Conservation (phyloP, 345 rosid species). For the Brassica nigra region DNA sequence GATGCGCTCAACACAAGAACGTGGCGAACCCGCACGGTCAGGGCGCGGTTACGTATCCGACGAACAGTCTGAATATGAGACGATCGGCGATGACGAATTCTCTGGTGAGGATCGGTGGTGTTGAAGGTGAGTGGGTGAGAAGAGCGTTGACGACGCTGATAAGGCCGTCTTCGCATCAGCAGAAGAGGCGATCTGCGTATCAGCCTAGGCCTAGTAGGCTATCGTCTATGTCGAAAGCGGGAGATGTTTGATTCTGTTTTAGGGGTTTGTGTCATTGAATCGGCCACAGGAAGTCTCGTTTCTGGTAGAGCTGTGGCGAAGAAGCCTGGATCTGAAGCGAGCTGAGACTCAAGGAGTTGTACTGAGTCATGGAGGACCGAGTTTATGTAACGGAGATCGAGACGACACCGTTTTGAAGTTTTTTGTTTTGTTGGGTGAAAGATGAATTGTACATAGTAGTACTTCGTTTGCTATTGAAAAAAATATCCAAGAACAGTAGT, state of each 20-base stretch:
- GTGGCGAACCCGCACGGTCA: constrained; percentile 31
- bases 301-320: constrained; percentile 36
- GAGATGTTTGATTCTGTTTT: constrained; percentile 26
- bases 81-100: constrained; percentile 92
- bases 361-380: constrained; percentile 11
- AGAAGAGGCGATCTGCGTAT: constrained; percentile 56
- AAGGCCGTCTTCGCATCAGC: constrained; percentile 86
- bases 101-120: constrained; percentile 87
- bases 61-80: constrained; percentile 70
- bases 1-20: constrained; percentile 72
- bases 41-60: constrained; percentile 42
- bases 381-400: constrained; percentile 35
- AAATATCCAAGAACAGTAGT: not conserved
- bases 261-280: constrained; percentile 40
- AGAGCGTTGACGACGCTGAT: constrained; percentile 84
- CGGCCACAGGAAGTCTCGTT: constrained; percentile 15
- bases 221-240: constrained; percentile 62
- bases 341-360: not conserved
- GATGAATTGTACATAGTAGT: constrained; percentile 52
- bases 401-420: constrained; percentile 15
- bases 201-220: constrained; percentile 73
- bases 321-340: not conserved
- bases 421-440: constrained; percentile 39
- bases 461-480: constrained; percentile 45
- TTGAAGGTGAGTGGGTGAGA: constrained; percentile 87